Percentiles rank a stretch among this genome's conserved stretches.
Evolutionary conservation across 1,139 yeast genomes (phyloP).

Genomic region (Saccharomyces pastorianus): DNA sequence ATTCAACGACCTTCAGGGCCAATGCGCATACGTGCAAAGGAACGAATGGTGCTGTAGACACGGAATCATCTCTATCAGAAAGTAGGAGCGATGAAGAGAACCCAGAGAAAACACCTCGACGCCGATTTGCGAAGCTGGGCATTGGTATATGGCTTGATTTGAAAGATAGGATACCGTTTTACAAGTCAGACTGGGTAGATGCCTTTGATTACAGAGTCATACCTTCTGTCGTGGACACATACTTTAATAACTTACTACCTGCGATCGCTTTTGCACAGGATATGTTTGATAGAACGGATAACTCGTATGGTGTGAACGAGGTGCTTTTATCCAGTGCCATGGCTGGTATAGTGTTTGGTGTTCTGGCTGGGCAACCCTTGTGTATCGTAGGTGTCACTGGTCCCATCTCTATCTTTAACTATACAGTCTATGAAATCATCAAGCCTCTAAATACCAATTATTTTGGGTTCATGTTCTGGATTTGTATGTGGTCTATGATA

Average conservation of each 20-base stretch:
- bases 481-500: slow-evolving; percentile 83
- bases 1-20: background rate
- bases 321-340: slow-evolving; percentile 74
- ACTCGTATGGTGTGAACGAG: slow-evolving; percentile 87
- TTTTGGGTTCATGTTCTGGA: slow-evolving; percentile 94
- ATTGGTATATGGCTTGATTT: slow-evolving; percentile 33
- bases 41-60: background rate
- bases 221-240: slow-evolving; percentile 74
- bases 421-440: slow-evolving; percentile 79
- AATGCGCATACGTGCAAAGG: background rate
- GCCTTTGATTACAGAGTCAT: slow-evolving; percentile 82
- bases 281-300: slow-evolving; percentile 83
- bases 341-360: slow-evolving; percentile 84
- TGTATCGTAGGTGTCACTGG: slow-evolving; percentile 98
- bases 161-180: slow-evolving; percentile 46
- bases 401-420: slow-evolving; percentile 84
- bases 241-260: slow-evolving; percentile 83
- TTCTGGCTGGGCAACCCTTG: slow-evolving; percentile 81
- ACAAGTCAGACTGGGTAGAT: slow-evolving; percentile 71
- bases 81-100: background rate
- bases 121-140: slow-evolving; percentile 21
- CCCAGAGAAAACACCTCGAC: background rate
- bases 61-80: background rate
- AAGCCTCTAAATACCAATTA: slow-evolving; percentile 41
- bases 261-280: slow-evolving; percentile 97